Conservation (phyloP, 2,329 filamentous ascomycete species). For the Stachybotrys chlorohalonatus region DNA sequence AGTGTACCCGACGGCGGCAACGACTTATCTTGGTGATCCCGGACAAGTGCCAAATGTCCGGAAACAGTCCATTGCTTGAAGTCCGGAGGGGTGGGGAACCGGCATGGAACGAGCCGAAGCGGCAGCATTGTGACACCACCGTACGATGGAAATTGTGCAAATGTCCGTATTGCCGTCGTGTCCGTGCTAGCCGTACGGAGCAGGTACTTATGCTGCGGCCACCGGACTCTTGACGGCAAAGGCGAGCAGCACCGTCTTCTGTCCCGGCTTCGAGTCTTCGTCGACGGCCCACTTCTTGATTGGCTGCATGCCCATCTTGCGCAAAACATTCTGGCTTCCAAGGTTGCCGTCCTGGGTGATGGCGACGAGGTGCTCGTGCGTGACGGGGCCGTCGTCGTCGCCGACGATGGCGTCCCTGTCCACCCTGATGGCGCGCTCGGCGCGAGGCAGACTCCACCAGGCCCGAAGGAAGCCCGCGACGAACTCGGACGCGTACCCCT, state of each 20-base stretch:
- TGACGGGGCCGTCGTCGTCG: conserved; percentile 14
- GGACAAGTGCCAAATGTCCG: no score
- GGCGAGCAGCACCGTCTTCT: neutral
- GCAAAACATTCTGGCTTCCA: conserved; percentile 46
- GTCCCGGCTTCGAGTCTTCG: conserved; percentile 8
- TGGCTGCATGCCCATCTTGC: conserved; percentile 44
- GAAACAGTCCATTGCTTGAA: no score
- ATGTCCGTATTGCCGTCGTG: neutral
- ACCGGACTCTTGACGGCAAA: neutral
- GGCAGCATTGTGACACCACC: no score
- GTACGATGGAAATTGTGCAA: no score
- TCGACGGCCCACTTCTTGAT: conserved; percentile 28
- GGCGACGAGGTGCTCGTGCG: conserved; percentile 34
- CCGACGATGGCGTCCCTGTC: conserved; percentile 25
- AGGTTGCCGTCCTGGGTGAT: conserved; percentile 39
- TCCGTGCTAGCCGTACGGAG: neutral
- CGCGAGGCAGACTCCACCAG: conserved; percentile 42
- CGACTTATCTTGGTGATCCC: no score
- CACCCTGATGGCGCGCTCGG: conserved; percentile 32
- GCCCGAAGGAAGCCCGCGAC: conserved; percentile 33
- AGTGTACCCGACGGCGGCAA: no score
- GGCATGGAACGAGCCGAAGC: no score
- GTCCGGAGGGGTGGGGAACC: no score
- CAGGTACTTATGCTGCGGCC: neutral
- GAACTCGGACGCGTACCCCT: conserved; percentile 49